Evolutionary conservation across 2,329 filamentous ascomycete species (phyloP).

Genomic region (Pseudogymnoascus sp.): DNA sequence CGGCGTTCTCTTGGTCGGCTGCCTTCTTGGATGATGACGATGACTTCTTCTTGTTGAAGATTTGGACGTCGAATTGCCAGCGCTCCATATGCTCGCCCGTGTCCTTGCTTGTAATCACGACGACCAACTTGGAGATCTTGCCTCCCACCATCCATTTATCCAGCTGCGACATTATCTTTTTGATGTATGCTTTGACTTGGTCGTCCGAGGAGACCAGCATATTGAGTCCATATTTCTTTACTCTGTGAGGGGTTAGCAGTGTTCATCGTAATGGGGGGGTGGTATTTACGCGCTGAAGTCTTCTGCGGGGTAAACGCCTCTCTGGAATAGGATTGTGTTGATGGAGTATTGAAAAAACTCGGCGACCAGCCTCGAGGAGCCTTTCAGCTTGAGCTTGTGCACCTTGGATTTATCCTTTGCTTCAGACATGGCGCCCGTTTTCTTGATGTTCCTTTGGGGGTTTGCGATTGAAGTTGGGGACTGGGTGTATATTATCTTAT

Average conservation of each 20-base stretch:
- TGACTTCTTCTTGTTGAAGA: slow-evolving; percentile 40
- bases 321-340: slow-evolving; percentile 94
- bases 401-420: slow-evolving; percentile 72
- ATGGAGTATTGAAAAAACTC: slow-evolving; percentile 99
- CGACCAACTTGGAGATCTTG: slow-evolving; percentile 94
- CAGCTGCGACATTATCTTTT: slow-evolving; percentile 97
- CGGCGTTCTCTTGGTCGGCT: slow-evolving; percentile 64
- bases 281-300: slow-evolving; percentile 78
- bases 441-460: not conserved
- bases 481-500: not conserved
- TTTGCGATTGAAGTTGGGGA: not conserved
- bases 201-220: slow-evolving; percentile 78
- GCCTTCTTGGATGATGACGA: slow-evolving; percentile 42
- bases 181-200: slow-evolving; percentile 98
- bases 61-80: slow-evolving; percentile 89
- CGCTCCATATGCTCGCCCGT: slow-evolving; percentile 92
- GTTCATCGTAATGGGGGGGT: not conserved
- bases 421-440: slow-evolving; percentile 21
- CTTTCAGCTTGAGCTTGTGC: slow-evolving; percentile 88
- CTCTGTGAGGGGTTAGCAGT: slow-evolving; percentile 37
- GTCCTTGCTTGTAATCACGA: slow-evolving; percentile 95
- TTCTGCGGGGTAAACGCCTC: slow-evolving; percentile 80
- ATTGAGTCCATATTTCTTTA: slow-evolving; percentile 99
- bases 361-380: slow-evolving; percentile 77
- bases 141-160: slow-evolving; percentile 96